These are phyloP conservation scores for Ceratocystis harringtonii DNA, from an alignment of 2,329 filamentous ascomycete species.

Conservation along the genomic window DNA sequence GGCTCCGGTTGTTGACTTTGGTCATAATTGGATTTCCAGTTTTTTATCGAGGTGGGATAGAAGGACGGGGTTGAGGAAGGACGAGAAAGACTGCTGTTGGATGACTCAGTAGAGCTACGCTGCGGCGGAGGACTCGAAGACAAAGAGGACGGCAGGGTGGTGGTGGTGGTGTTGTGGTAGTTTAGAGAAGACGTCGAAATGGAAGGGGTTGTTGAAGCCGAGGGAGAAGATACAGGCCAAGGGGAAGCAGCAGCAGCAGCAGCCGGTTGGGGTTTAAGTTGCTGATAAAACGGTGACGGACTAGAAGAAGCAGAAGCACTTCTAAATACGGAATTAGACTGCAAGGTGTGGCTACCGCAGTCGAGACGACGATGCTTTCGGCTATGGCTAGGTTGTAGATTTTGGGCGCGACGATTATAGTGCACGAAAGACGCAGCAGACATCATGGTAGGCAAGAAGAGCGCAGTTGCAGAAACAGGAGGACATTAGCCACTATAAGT, in stretches of 20 bases:
- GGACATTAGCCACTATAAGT: constrained; percentile 15
- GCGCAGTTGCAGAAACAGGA: not conserved
- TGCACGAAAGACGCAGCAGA: constrained; percentile 20
- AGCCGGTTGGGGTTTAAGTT: constrained; percentile 4
- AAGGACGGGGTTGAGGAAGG: constrained; percentile 12
- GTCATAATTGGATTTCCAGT: constrained; percentile 18
- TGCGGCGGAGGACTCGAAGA: constrained; percentile 7
- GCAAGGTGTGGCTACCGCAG: not conserved
- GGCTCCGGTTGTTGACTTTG: constrained; percentile 17
- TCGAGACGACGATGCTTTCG: not conserved
- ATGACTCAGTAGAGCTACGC: not conserved
- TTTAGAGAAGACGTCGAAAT: not conserved
- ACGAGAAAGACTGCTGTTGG: constrained; percentile 6
- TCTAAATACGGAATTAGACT: not conserved
- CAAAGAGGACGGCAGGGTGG: not conserved
- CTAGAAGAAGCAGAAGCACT: not conserved
- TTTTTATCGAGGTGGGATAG: constrained; percentile 1
- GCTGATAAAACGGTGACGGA: not conserved
- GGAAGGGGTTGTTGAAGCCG: not conserved
- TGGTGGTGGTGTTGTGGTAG: not conserved
- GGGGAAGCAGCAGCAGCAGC: not conserved
- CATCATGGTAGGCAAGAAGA: constrained; percentile 18
- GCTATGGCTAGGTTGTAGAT: not conserved
- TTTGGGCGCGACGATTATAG: constrained; percentile 12
- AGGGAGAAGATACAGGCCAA: not conserved